Percentiles rank a stretch among this genome's conserved stretches.
Evolutionary conservation across 2,329 filamentous ascomycete genomes (phyloP).

Genomic region (Saccharata proteae): DNA sequence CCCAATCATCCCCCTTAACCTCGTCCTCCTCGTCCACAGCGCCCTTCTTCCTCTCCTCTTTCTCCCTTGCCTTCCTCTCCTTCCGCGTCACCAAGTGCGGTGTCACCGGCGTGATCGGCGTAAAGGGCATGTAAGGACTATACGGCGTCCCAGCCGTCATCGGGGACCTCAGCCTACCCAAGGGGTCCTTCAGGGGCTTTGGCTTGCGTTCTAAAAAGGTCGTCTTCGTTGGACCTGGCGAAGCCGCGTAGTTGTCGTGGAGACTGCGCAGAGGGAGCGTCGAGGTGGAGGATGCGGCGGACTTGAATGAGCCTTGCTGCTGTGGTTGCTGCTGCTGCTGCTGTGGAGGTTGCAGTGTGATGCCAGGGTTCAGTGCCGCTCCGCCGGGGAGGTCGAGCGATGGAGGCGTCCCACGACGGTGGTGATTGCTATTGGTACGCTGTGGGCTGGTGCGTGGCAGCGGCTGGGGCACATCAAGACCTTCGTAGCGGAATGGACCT

Average conservation of each 20-base stretch:
- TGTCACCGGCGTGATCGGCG: constrained; percentile 62
- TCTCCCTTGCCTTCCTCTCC: constrained; percentile 58
- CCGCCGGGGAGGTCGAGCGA: constrained; percentile 1
- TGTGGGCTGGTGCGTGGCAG: constrained; percentile 21
- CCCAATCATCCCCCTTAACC: constrained; percentile 13
- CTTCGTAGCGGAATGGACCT: constrained; percentile 19
- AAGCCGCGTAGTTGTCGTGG: constrained; percentile 16
- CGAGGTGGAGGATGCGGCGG: constrained; percentile 11
- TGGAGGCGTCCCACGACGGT: constrained; percentile 2
- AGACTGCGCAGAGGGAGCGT: constrained; percentile 24
- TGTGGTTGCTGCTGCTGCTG: constrained; percentile 7
- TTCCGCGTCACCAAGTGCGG: constrained; percentile 60
- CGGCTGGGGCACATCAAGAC: constrained; percentile 22
- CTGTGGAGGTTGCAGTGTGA: constrained; percentile 6
- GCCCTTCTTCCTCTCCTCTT: constrained; percentile 46
- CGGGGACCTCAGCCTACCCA: constrained; percentile 33
- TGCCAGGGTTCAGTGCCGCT: constrained; percentile 7
- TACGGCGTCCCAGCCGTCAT: constrained; percentile 52
- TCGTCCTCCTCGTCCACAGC: constrained; percentile 31
- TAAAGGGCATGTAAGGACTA: constrained; percentile 68
- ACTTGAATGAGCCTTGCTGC: no score
- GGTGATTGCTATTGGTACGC: constrained; percentile 11
- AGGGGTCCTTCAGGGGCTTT: constrained; percentile 19
- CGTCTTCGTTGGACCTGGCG: constrained; percentile 25
- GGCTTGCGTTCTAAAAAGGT: constrained; percentile 32